Base-by-base conservation (phyloP, 441 rosid species). In the Corymbia citriodora region DNA sequence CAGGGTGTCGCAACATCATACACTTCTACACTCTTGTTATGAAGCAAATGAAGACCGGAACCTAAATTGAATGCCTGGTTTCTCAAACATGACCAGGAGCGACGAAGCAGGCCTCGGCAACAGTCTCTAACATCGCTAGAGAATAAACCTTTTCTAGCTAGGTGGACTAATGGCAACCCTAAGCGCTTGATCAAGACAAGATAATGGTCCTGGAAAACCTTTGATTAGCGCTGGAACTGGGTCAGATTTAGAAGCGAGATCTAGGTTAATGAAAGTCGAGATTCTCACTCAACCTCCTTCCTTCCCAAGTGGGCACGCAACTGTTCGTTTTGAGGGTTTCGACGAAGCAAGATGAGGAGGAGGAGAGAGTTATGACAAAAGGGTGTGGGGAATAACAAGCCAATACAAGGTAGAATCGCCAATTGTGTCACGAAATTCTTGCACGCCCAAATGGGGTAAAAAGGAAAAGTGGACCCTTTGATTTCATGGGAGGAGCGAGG, bases 391-490 rank as follows among this genome's bases (percentile, higher is more conserved):
- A 92, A 92, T 49, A 88, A 89, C 90, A 57, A 57, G 88, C 89
- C 90, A 88, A 91, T 82, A 92, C 45, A 36, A 83, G 49, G 87
- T 59, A 79, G 91, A 90, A 90, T 89, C 33, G 89, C n/a, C 90
- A 92, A 92, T 48, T 40, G 92, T 63, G 93, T 95, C 97, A 96
- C 96, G 96, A 94, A 94, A 94, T 92, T 95, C 97, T 94, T 95
- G 96, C 95, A 92, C 50, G 10, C 88, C 55, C 61, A 91, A 91
- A 93, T 87, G 91, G 88, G 92, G 95, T 49, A 92, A 92, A 36
- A 72, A 13, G 52, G 50, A 85, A 55, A 33, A 63, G 85, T 63
- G 6, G 29, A 17, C 55, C 33, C 74, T 86, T 82, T 92, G 91
- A 70, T 92, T 92, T 81, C 36, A 90, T 90, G 49, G 91, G 91